These are phyloP conservation scores for Mycena rosella DNA, from an alignment of 768 basidiomycete genomes.

Conservation along the genomic window DNA sequence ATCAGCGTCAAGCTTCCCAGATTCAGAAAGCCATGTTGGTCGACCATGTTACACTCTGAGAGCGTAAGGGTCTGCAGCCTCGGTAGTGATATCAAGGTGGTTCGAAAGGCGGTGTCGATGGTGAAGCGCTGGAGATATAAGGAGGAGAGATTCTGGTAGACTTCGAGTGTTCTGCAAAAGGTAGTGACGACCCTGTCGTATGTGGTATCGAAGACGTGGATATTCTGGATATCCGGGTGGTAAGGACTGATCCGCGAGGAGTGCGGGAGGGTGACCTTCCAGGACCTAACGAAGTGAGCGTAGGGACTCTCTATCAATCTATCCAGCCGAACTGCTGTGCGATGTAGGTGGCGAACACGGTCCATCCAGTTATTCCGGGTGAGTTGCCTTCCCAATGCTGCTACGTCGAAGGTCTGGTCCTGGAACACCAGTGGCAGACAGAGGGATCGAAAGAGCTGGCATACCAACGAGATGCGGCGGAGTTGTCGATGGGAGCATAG, in stretches of 20 bases:
- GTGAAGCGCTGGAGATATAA: not conserved
- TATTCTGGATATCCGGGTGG: too few relatives aligned
- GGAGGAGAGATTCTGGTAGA: not conserved
- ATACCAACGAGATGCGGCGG: constrained; percentile 7
- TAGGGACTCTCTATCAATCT: not conserved
- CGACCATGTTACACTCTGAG: too few relatives aligned
- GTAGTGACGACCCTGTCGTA: too few relatives aligned
- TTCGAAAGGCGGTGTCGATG: not conserved
- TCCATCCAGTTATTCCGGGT: constrained; percentile 9
- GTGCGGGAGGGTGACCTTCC: not conserved
- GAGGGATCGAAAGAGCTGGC: constrained; percentile 5
- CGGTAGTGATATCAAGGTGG: too few relatives aligned
- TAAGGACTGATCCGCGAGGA: too few relatives aligned
- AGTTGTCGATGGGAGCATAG: not conserved
- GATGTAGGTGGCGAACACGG: constrained; percentile 11
- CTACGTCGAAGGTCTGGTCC: constrained; percentile 2
- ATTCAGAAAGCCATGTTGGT: too few relatives aligned
- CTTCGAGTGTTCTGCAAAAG: too few relatives aligned
- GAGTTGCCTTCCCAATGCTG: not conserved
- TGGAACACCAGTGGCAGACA: constrained; percentile 5
- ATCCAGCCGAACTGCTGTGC: constrained; percentile 15
- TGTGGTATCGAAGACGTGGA: too few relatives aligned
- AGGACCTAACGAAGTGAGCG: not conserved
- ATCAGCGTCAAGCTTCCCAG: too few relatives aligned
- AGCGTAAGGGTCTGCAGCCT: too few relatives aligned